Evolutionary conservation across 129 eudicot genomes (phyloP).

Genomic region (Pittosporum tobira): DNA sequence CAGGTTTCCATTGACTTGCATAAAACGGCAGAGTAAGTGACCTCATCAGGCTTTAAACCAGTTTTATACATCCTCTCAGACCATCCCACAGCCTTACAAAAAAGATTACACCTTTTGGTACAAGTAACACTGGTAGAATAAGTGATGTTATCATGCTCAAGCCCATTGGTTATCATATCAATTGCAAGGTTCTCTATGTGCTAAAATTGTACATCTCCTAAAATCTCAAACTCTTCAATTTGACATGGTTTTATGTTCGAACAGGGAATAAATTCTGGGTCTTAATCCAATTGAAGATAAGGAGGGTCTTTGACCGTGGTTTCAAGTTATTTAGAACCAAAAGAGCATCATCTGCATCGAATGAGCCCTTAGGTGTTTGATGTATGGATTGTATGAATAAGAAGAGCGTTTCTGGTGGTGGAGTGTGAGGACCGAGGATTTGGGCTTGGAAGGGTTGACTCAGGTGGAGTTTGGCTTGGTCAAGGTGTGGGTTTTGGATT

Average conservation of each 20-base stretch:
- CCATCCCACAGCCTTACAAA: constrained; percentile 53
- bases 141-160: constrained; percentile 53
- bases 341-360: constrained; percentile 36
- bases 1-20: too few relatives aligned
- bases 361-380: constrained; percentile 33
- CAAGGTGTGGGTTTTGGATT: constrained; percentile 16
- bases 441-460: constrained; percentile 41
- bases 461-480: constrained; percentile 45
- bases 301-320: constrained; percentile 42
- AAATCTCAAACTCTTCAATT: constrained; percentile 56
- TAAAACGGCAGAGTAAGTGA: constrained; percentile 53
- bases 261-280: constrained; percentile 33
- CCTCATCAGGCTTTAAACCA: constrained; percentile 70
- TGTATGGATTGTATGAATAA: constrained; percentile 28
- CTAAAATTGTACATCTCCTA: constrained; percentile 56
- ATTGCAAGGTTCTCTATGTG: constrained; percentile 39
- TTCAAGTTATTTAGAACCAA: constrained; percentile 37
- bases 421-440: constrained; percentile 40
- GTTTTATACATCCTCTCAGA: constrained; percentile 63
- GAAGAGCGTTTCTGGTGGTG: constrained; percentile 45
- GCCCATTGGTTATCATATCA: constrained; percentile 43
- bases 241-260: constrained; percentile 47
- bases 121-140: constrained; percentile 55
- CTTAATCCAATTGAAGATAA: constrained; percentile 54
- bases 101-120: constrained; percentile 45